Evolutionary conservation across 306 rosid genomes (phyloP), one percentile per base, ranked within the genome.

Genomic region (Lathyrus oleraceus): DNA sequence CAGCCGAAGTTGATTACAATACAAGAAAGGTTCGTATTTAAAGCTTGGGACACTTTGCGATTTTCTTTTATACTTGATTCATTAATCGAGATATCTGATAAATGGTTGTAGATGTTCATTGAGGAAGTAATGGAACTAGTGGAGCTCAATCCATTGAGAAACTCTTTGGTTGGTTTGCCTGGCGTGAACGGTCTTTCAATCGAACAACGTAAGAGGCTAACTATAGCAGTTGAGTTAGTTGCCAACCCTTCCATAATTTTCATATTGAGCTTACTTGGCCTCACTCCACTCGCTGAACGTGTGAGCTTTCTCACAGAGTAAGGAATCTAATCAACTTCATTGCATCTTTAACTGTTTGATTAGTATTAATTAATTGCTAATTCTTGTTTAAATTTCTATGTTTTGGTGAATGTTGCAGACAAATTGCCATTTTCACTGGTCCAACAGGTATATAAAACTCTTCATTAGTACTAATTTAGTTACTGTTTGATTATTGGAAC

Each of bases 111-210:
- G 97, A 89, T 87, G 90, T 92, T 89, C 72, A 74, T 87, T 72
- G 97, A 89, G 61, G 96, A 92, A 80, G 96, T 92, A 20, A 92
- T 92, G 95, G 90, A 89, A 61, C 89, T 92, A 32, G 93, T 92
- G 38, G 97, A 92, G 77, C 79, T 89, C 51, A 81, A 73, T 5
- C 77, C 91, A 28, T 61, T 92, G 43, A 80, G 86, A 78, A 84
- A 89, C 68, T 88, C 95, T 5, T 67, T 85, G 60, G 96, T 91
- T 56, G 97, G 97, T 68, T 74, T 91, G 79, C 97, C 95, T 3
- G 96, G 94, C 10, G 91, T 85, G 51, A 86, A 54, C 65, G 97
- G 97, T 63, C 96, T 91, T 61, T 91, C 96, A 39, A 87, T 91
- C 0, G 97, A 91, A 81, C 97, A 91, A 25, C 94, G 94, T 15